Conservation (phyloP, 495 filamentous ascomycete species). For the Neurospora tetrasperma region DNA sequence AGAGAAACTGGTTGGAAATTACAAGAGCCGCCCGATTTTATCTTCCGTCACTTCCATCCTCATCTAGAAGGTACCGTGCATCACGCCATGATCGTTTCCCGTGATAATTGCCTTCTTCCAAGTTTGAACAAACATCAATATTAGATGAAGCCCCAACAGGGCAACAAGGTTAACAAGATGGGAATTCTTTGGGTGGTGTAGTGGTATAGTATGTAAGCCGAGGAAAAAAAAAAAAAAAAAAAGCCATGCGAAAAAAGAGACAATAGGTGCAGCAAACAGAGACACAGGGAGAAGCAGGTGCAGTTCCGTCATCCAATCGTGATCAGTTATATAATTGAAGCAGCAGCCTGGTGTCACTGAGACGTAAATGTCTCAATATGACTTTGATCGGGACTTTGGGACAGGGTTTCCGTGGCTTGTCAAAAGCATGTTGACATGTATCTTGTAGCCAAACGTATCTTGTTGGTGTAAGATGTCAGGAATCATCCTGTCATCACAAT, state of each 20-base stretch:
- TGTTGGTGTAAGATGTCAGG: not conserved
- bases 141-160: too few relatives aligned
- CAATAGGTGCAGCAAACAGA: not conserved
- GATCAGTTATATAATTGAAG: not conserved
- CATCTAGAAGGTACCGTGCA: not conserved
- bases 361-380: not conserved
- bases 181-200: not conserved
- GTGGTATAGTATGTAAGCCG: not conserved
- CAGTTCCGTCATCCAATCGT: not conserved
- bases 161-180: not conserved
- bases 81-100: not conserved
- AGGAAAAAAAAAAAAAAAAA: not conserved
- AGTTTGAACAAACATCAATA: too few relatives aligned
- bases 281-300: not conserved
- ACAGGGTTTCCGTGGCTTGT: not conserved
- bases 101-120: too few relatives aligned
- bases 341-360: not conserved
- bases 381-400: not conserved
- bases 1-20: not conserved
- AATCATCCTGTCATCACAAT: not conserved
- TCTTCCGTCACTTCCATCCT: not conserved
- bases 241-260: not conserved
- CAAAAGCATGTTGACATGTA: not conserved
- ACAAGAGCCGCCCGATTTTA: not conserved
- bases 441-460: not conserved